These are phyloP conservation scores for Aphanomyces stellatus DNA, from an alignment of 352 stramenopile genomes.

Conservation along the genomic window DNA sequence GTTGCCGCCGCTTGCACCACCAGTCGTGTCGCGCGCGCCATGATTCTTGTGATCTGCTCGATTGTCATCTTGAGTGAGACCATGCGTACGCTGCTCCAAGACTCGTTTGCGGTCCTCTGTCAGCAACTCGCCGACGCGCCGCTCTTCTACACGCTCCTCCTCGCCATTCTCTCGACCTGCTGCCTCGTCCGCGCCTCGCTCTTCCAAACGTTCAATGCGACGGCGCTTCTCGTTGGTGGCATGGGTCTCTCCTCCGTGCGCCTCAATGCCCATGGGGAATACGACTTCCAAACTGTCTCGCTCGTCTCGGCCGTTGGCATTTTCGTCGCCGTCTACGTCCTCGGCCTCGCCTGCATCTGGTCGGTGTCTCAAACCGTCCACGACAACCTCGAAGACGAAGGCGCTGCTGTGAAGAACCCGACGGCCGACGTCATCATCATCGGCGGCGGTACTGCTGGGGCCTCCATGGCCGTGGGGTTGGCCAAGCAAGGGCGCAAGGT, in stretches of 20 bases:
- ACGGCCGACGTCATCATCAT: constrained; percentile 23
- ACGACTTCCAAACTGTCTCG: not conserved
- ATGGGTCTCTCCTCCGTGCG: constrained; percentile 5
- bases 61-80: constrained; percentile 19
- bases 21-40: not conserved
- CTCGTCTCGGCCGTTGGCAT: not conserved
- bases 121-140: constrained; percentile 18
- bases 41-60: constrained; percentile 17
- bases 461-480: constrained; percentile 15
- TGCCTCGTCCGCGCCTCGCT: constrained; percentile 12
- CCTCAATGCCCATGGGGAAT: not conserved
- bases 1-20: not conserved
- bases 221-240: constrained; percentile 9
- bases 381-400: constrained; percentile 1
- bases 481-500: constrained; percentile 21
- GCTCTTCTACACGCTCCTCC: constrained; percentile 14
- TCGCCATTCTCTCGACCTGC: constrained; percentile 10
- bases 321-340: not conserved
- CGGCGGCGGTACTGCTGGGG: constrained; percentile 20
- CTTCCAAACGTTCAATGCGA: constrained; percentile 17
- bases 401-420: not conserved
- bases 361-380: constrained; percentile 10
- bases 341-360: constrained; percentile 17
- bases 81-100: constrained; percentile 13
- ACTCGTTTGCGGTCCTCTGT: constrained; percentile 16